A percentile compares a stretch with the other conserved stretches of the same genome.
These are phyloP conservation scores for Astraeus odoratus DNA, from an alignment of 768 basidiomycete genomes.

Conservation along the genomic window DNA sequence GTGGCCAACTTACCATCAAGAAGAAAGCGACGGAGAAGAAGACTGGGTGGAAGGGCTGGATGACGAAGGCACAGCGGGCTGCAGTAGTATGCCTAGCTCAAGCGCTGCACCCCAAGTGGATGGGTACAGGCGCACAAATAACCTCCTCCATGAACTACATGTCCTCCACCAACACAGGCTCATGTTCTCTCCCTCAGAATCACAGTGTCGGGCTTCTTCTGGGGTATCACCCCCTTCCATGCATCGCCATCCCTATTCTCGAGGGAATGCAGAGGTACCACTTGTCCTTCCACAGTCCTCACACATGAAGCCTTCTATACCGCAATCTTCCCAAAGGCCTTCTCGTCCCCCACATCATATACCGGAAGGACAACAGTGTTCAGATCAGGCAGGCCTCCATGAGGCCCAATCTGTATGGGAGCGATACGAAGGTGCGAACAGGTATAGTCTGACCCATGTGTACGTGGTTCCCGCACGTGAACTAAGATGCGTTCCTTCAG, in stretches of 20 bases:
- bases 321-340: neutral
- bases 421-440: conserved; percentile 61
- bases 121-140: conserved; percentile 57
- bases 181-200: conserved; percentile 25
- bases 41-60: conserved; percentile 29
- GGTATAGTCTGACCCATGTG: conserved; percentile 30
- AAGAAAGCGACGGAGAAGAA: conserved; percentile 24
- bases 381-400: conserved; percentile 19
- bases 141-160: conserved; percentile 63
- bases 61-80: conserved; percentile 29
- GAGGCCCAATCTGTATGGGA: conserved; percentile 46
- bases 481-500: conserved; percentile 29
- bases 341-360: conserved; percentile 1
- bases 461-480: neutral
- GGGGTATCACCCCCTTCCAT: neutral
- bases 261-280: neutral
- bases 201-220: neutral
- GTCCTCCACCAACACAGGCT: conserved; percentile 59
- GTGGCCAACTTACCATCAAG: conserved; percentile 7
- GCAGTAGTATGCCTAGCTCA: neutral
- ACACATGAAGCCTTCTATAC: conserved; percentile 3
- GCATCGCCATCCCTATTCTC: neutral
- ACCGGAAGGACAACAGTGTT: neutral
- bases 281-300: conserved; percentile 1
- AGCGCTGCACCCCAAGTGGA: conserved; percentile 1